Conservation (phyloP, 768 basidiomycete genomes). For the Leccinum arenicola region DNA sequence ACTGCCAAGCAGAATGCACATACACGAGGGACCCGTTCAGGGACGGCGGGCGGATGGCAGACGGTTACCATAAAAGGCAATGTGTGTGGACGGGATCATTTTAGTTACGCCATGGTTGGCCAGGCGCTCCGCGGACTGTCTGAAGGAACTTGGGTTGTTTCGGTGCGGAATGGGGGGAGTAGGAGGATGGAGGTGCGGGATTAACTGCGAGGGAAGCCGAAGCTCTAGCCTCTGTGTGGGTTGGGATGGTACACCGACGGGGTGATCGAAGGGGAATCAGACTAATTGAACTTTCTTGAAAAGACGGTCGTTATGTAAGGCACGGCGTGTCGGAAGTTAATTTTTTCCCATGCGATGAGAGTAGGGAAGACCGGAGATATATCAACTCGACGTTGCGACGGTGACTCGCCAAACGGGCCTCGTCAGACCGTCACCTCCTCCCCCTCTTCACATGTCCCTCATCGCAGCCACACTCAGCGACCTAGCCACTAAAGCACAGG, state of each 20-base stretch:
- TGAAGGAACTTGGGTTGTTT: background rate
- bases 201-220: constrained; percentile 10
- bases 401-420: constrained; percentile 5
- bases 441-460: constrained; percentile 29
- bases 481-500: constrained; percentile 28
- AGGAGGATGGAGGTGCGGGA: background rate
- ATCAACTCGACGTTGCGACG: constrained; percentile 28
- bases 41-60: constrained; percentile 17
- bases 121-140: constrained; percentile 20
- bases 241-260: background rate
- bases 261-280: constrained; percentile 4
- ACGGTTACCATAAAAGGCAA: constrained; percentile 11
- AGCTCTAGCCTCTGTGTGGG: background rate
- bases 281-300: background rate
- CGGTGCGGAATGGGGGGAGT: background rate
- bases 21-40: constrained; percentile 24
- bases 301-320: constrained; percentile 18
- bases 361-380: constrained; percentile 23
- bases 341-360: constrained; percentile 26
- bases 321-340: constrained; percentile 5
- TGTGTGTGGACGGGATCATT: constrained; percentile 9
- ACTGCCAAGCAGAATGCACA: background rate
- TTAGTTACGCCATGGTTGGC: background rate
- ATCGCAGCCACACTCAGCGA: constrained; percentile 24
- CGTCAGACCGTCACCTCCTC: constrained; percentile 2